phyloP scores from a whole-genome alignment of 345 rosid species.

The Pelargonium nanum region DNA sequence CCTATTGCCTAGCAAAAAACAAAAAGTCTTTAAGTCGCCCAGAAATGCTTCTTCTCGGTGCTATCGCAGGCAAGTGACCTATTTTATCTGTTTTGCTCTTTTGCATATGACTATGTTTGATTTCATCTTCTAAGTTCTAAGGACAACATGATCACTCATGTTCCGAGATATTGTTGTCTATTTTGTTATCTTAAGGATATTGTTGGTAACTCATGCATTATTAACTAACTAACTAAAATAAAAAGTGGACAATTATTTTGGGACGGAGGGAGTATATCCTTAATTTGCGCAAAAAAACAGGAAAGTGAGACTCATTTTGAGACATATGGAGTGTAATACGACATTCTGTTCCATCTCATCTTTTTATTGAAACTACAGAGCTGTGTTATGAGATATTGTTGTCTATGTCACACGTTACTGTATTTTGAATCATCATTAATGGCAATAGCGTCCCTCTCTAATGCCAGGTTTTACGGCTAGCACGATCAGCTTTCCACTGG shows the following conservation, averaged over 20 bases:
- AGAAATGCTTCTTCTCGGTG: slow-evolving; percentile 87
- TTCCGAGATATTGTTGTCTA: not conserved
- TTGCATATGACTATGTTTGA: not conserved
- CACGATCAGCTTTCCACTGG: slow-evolving; percentile 89
- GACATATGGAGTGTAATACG: too few species aligned
- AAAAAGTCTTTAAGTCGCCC: slow-evolving; percentile 79
- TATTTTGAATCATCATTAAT: not conserved
- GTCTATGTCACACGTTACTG: not conserved
- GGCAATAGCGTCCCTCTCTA: not conserved
- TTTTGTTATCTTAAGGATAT: too few species aligned
- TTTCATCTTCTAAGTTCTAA: too few species aligned
- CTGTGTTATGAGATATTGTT: not conserved
- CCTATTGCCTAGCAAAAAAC: slow-evolving; percentile 65
- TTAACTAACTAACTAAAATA: too few species aligned
- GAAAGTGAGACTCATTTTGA: too few species aligned
- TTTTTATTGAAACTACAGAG: too few species aligned
- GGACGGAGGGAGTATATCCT: too few species aligned
- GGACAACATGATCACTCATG: not conserved
- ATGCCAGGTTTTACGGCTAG: slow-evolving; percentile 82
- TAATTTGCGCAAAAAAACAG: too few species aligned
- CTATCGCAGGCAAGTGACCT: slow-evolving; percentile 59
- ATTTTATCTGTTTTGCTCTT: not conserved
- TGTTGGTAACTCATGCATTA: too few species aligned
- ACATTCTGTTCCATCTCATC: too few species aligned
- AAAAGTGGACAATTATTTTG: too few species aligned